Evolutionary conservation across 352 stramenopile species (phyloP).

Genomic region (Phytophthora meadii): DNA sequence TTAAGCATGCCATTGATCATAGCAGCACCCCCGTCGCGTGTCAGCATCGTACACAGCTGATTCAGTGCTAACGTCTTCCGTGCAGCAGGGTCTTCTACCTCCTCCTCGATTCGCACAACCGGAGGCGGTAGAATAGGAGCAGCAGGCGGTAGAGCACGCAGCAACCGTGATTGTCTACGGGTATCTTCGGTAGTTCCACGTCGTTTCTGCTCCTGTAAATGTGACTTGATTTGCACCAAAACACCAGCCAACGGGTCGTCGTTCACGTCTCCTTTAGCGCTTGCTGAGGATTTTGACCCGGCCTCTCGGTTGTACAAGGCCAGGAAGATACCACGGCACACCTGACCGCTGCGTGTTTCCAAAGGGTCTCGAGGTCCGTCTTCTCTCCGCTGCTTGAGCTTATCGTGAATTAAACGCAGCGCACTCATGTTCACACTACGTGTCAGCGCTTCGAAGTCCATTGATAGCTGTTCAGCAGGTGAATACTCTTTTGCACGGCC

Average conservation of each 20-base stretch:
- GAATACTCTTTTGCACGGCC: slow-evolving; percentile 60
- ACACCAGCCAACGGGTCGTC: slow-evolving; percentile 50
- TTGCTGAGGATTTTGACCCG: slow-evolving; percentile 44
- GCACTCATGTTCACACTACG: slow-evolving; percentile 46
- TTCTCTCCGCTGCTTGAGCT: slow-evolving; percentile 39
- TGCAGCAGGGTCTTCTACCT: slow-evolving; percentile 2
- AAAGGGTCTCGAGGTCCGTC: slow-evolving; percentile 7
- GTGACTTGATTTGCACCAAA: slow-evolving; percentile 59
- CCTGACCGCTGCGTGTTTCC: slow-evolving; percentile 34
- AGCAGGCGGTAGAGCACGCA: slow-evolving; percentile 24
- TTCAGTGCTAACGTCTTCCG: slow-evolving; percentile 36
- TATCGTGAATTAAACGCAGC: slow-evolving; percentile 38
- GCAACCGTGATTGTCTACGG: slow-evolving; percentile 17
- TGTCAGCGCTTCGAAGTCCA: slow-evolving; percentile 63
- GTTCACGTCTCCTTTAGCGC: slow-evolving; percentile 18
- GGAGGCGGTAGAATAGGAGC: slow-evolving; percentile 9
- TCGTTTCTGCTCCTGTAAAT: slow-evolving; percentile 39
- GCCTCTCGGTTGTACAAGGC: slow-evolving; percentile 66
- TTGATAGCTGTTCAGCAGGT: slow-evolving; percentile 48
- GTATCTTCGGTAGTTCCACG: not conserved
- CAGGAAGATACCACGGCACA: slow-evolving; percentile 69
- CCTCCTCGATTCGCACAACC: slow-evolving; percentile 8
- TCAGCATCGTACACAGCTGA: slow-evolving; percentile 59
- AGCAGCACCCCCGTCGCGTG: slow-evolving; percentile 42
- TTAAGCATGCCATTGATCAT: slow-evolving; percentile 67